phyloP scores from a whole-genome alignment of 495 filamentous ascomycete genomes.

The Aspergillus heteromorphus region DNA sequence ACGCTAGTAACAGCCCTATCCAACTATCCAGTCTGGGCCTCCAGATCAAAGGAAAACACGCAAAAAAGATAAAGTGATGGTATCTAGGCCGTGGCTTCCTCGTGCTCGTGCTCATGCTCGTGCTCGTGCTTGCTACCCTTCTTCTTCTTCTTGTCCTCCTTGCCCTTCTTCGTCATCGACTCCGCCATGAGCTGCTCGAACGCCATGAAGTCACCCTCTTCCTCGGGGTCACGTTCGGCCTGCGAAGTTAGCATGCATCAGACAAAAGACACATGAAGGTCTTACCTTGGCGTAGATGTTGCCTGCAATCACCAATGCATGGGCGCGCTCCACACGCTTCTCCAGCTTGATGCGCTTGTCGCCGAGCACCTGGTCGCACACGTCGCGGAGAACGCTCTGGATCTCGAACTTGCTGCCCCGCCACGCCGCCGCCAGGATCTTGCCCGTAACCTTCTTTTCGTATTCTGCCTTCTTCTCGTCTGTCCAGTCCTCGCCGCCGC shows the following conservation, averaged over 20 bases:
- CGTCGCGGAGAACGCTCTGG: constrained; percentile 87
- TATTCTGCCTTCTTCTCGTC: constrained; percentile 98
- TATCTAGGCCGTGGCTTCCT: constrained; percentile 12
- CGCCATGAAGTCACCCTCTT: constrained; percentile 97
- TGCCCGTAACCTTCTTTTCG: constrained; percentile 89
- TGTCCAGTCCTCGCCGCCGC: constrained; percentile 95
- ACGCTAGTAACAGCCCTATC: constrained; percentile 2
- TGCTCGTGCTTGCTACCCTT: constrained; percentile 20
- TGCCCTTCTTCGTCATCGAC: constrained; percentile 84
- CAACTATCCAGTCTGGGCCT: not conserved
- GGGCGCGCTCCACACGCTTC: constrained; percentile 85
- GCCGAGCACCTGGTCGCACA: constrained; percentile 64
- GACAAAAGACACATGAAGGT: not conserved
- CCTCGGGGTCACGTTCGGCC: constrained; percentile 87
- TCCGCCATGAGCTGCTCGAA: constrained; percentile 98
- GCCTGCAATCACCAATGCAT: constrained; percentile 81
- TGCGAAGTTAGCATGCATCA: constrained; percentile 26
- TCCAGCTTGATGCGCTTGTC: constrained; percentile 78
- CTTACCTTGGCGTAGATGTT: constrained; percentile 83
- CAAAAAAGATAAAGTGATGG: not conserved
- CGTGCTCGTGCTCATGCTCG: constrained; percentile 8
- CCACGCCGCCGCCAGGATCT: constrained; percentile 98
- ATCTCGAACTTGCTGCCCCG: constrained; percentile 97
- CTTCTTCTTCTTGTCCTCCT: constrained; percentile 72
- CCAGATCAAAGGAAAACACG: not conserved